Percentiles rank a stretch among this genome's conserved stretches.
Conservation (phyloP, 2,329 filamentous ascomycete genomes). For the Fusarium clavum region DNA sequence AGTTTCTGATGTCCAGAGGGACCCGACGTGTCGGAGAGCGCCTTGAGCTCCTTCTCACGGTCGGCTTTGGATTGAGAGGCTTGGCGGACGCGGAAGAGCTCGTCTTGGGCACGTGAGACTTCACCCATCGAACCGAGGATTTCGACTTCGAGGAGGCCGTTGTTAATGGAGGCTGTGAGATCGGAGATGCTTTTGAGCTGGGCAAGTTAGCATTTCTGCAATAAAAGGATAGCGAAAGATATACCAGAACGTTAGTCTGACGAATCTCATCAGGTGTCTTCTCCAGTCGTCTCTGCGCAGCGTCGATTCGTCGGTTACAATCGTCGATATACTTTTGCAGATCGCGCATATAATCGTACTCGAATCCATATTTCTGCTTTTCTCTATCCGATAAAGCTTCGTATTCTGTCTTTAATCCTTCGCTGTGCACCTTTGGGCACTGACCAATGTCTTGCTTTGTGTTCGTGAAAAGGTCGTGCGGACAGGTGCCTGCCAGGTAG, state of each 20-base stretch:
- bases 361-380: constrained; percentile 85
- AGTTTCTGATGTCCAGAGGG: constrained; percentile 97
- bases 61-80: constrained; percentile 85
- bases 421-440: constrained; percentile 89
- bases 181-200: constrained; percentile 86
- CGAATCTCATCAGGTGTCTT: constrained; percentile 98
- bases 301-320: constrained; percentile 93
- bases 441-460: constrained; percentile 96
- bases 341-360: constrained; percentile 96
- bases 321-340: constrained; percentile 97
- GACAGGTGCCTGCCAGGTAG: constrained; percentile 92
- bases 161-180: constrained; percentile 80
- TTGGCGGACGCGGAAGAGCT: constrained; percentile 86
- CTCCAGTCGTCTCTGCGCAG: constrained; percentile 88
- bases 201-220: constrained; percentile 16
- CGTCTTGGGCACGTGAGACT: constrained; percentile 84
- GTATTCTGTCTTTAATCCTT: constrained; percentile 90
- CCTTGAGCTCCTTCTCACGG: constrained; percentile 88
- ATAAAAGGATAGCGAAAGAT: accelerated
- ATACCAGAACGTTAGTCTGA: constrained; percentile 86
- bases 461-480: constrained; percentile 99
- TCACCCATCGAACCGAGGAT: constrained; percentile 84
- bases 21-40: constrained; percentile 89
- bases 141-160: constrained; percentile 85
- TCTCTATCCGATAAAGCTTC: constrained; percentile 77